Evolutionary conservation across 2,329 filamentous ascomycete species (phyloP), one percentile per base, ranked within the genome.

Genomic region (Neopestalotiopsis sp.): DNA sequence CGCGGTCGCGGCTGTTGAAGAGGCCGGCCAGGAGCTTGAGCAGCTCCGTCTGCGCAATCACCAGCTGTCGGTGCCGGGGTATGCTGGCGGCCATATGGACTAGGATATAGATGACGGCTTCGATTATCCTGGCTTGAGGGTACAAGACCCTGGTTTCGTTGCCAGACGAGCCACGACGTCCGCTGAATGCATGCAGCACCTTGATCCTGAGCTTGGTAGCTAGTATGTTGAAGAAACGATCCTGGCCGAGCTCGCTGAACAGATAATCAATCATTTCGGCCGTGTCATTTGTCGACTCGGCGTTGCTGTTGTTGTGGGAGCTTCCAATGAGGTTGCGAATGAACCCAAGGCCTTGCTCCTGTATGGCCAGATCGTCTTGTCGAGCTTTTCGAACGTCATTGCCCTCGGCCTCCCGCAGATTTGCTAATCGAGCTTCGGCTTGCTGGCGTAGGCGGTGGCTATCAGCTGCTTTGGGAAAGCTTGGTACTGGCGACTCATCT

Each of bases 301-400:
- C 70, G 79, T 84, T 73, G 81, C 85, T 73, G 79, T 89, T 73
- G 79, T 83, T 70, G 14, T 80, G 79, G 7, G 81, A 78, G 64
- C 91, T 89, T 68, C 91, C 92, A 72, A 98, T 93, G 40, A 98
- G 84, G 79, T 99, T 99, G 67, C 95, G 89, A 71, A 99, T 89
- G 74, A 98, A 92, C 74, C 97, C 92, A 20, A 98, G 88, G 0
- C 92, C 93, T 80, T 98, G 95, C 77, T 97, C 94, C 80, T 98
- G 95, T 34, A 98, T 92, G 2, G 91, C 91, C 49, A 95, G 85
- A 72, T 97, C 93, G 72, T 97, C 92, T 72, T 90, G 90, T 66
- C 91, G 88, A 20, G 91, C 89, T 76, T 91, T 91, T 38, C 90
- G 86, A 30, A 86, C 84, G 28, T 90, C 88, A 71, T 92, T 91